Percentiles rank a stretch among this genome's conserved stretches.
phyloP scores from a whole-genome alignment of 345 rosid genomes.

The Citrus trifoliata region DNA sequence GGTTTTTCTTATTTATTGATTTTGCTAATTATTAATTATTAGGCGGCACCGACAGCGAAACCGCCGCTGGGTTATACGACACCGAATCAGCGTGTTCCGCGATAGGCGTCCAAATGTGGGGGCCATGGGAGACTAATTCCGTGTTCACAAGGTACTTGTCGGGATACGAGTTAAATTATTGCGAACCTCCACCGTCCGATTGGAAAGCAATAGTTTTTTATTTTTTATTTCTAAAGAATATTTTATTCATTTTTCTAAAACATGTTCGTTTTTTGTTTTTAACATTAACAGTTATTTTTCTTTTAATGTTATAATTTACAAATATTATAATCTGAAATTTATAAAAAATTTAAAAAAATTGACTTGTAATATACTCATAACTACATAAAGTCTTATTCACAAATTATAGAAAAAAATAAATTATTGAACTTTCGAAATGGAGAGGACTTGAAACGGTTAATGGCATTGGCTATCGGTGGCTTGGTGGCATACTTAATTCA shows the following conservation, averaged over 20 bases:
- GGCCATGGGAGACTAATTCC: conserved; percentile 25
- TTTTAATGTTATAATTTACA: background rate
- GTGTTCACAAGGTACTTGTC: conserved; percentile 63
- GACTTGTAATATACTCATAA: too few relatives aligned
- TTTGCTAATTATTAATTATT: background rate
- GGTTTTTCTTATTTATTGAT: background rate
- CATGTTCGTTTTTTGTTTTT: too few relatives aligned
- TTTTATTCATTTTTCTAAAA: background rate
- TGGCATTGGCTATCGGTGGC: too few relatives aligned
- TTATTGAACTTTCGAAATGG: too few relatives aligned
- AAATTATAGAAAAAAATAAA: too few relatives aligned
- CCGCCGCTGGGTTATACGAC: conserved; percentile 11
- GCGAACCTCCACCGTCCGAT: conserved; percentile 47
- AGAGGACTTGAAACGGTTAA: too few relatives aligned
- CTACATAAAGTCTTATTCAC: too few relatives aligned
- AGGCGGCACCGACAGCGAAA: conserved; percentile 63
- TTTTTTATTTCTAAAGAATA: background rate
- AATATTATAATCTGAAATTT: too few relatives aligned
- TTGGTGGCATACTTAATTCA: too few relatives aligned
- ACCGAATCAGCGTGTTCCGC: conserved; percentile 31
- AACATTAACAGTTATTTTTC: too few relatives aligned
- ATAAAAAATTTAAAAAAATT: too few relatives aligned
- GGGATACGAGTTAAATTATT: conserved; percentile 55
- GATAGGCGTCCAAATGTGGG: conserved; percentile 15
- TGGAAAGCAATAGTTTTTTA: background rate